These are phyloP conservation scores for Sungouiozyma ichnusensis DNA, from an alignment of 805 yeast genomes.

Conservation along the genomic window DNA sequence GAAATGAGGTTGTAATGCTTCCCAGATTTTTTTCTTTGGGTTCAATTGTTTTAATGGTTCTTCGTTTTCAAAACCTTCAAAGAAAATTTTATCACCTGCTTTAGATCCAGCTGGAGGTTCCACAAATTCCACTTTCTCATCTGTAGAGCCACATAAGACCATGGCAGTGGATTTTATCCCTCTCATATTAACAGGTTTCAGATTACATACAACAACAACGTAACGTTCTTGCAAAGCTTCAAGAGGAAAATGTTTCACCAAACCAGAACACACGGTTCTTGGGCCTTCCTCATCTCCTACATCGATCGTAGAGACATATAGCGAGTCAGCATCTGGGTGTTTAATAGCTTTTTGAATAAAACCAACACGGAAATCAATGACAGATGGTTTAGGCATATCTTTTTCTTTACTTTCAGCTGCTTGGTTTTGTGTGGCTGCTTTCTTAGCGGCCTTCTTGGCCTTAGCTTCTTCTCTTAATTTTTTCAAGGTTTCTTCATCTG, in stretches of 20 bases:
- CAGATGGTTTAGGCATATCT: slow-evolving; percentile 67
- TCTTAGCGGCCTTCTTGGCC: slow-evolving; percentile 47
- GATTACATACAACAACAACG: slow-evolving; percentile 86
- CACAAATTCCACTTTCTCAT: slow-evolving; percentile 72
- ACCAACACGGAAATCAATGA: slow-evolving; percentile 91
- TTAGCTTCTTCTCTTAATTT: slow-evolving; percentile 43
- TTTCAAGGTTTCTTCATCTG: slow-evolving; percentile 39
- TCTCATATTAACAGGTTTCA: slow-evolving; percentile 97
- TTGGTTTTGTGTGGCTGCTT: slow-evolving; percentile 47
- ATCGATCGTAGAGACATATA: slow-evolving; percentile 92
- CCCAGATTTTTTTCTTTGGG: slow-evolving; percentile 98
- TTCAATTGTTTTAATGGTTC: slow-evolving; percentile 85
- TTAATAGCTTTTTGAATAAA: slow-evolving; percentile 91
- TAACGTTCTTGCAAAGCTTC: slow-evolving; percentile 94
- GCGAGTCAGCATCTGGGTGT: slow-evolving; percentile 96
- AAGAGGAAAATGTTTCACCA: slow-evolving; percentile 77
- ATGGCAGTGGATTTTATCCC: slow-evolving; percentile 92
- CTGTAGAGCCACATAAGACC: slow-evolving; percentile 90
- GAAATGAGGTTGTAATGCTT: slow-evolving; percentile 84
- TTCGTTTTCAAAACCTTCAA: slow-evolving; percentile 74
- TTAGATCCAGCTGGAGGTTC: slow-evolving; percentile 88
- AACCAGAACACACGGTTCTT: slow-evolving; percentile 95
- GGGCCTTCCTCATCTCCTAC: slow-evolving; percentile 96
- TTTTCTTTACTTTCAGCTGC: slow-evolving; percentile 31
- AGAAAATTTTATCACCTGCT: slow-evolving; percentile 94